phyloP scores from a whole-genome alignment of 2,329 filamentous ascomycete species.

The Fusarium praegraminearum region DNA sequence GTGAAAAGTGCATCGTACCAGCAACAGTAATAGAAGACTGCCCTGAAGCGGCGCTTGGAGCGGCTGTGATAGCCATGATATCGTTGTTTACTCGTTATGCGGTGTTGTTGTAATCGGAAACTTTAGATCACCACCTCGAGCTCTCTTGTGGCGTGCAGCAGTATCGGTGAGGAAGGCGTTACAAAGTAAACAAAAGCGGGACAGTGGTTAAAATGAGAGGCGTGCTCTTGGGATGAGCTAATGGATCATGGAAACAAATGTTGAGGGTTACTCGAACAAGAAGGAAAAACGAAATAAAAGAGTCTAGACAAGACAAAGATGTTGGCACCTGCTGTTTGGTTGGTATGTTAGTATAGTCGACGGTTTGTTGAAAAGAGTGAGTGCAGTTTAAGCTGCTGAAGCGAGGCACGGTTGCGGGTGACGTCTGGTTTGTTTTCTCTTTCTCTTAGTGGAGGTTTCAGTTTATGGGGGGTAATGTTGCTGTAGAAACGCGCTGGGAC shows the following conservation, averaged over 20 bases:
- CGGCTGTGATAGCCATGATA: constrained; percentile 43
- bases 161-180: constrained; percentile 3
- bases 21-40: constrained; percentile 70
- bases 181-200: constrained; percentile 42
- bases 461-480: constrained; percentile 26
- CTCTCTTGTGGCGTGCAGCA: constrained; percentile 6
- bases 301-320: constrained; percentile 47
- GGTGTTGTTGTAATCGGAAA: not conserved
- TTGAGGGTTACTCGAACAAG: constrained; percentile 27
- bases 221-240: constrained; percentile 24
- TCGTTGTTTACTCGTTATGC: not conserved
- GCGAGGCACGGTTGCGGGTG: constrained; percentile 37
- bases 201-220: constrained; percentile 33
- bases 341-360: constrained; percentile 30
- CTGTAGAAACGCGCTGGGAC: constrained; percentile 37
- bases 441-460: constrained; percentile 3
- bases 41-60: constrained; percentile 43
- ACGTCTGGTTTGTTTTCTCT: constrained; percentile 45
- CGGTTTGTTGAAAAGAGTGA: constrained; percentile 20
- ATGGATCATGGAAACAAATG: constrained; percentile 42
- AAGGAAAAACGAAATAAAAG: constrained; percentile 5
- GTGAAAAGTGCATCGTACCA: constrained; percentile 54
- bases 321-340: constrained; percentile 24
- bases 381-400: constrained; percentile 25
- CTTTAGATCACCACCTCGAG: constrained; percentile 12